phyloP scores from a whole-genome alignment of 83 land plant genomes.

The Picea abies region DNA sequence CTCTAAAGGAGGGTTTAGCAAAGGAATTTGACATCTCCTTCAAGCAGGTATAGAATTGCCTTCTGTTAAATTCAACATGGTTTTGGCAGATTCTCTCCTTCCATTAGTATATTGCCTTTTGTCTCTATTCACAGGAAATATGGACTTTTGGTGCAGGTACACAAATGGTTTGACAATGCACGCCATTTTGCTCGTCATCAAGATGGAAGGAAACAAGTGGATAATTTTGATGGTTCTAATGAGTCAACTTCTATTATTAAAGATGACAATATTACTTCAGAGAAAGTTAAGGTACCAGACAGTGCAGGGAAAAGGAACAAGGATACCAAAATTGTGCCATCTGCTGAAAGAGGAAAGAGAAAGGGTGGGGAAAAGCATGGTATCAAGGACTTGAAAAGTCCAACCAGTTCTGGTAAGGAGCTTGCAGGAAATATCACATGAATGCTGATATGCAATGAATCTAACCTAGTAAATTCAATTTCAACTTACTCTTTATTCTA shows the following conservation, averaged over 20 bases:
- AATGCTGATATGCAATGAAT: neutral
- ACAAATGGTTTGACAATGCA: constrained; percentile 16
- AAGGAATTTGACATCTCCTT: constrained; percentile 10
- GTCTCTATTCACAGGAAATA: neutral
- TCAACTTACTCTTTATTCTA: neutral
- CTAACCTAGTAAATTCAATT: neutral
- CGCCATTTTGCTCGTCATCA: neutral
- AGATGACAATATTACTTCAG: neutral
- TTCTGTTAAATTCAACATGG: neutral
- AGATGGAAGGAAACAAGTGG: neutral
- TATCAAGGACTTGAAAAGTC: neutral
- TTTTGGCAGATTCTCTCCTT: neutral
- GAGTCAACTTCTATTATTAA: neutral
- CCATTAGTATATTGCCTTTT: neutral
- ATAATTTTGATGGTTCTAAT: neutral
- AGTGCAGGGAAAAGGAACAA: neutral
- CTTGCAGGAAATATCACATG: neutral
- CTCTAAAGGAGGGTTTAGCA: constrained; percentile 12
- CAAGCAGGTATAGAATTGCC: neutral
- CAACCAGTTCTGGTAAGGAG: constrained; percentile 8
- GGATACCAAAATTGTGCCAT: neutral
- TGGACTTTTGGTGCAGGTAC: constrained; percentile 3
- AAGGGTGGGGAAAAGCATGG: neutral
- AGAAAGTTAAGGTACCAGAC: neutral
- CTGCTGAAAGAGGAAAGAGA: constrained; percentile 9